Conservation (phyloP, 1,284 basidiomycete genomes). For the Agroathelia rolfsii region DNA sequence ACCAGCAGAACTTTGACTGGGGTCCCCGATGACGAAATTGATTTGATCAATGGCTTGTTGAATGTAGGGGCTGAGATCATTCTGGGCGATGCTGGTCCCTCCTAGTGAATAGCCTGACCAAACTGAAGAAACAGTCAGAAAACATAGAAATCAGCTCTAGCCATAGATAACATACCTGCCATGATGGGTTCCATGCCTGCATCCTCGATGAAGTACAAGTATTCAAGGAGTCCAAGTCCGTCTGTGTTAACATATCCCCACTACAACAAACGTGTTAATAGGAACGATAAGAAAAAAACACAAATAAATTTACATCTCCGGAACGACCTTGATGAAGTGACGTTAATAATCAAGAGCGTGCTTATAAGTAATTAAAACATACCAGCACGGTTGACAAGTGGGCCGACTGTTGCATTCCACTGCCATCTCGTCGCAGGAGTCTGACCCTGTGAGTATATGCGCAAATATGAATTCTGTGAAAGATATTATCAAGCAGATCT, state of each 20-base stretch:
- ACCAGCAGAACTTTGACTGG: constrained; percentile 38
- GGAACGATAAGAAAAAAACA: too few relatives aligned
- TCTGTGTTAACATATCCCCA: too few relatives aligned
- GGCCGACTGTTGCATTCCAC: constrained; percentile 56
- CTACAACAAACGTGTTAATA: too few relatives aligned
- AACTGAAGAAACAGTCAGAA: constrained; percentile 2
- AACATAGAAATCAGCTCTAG: too few relatives aligned
- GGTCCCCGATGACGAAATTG: constrained; percentile 59
- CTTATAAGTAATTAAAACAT: too few relatives aligned
- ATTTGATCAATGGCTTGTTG: constrained; percentile 66
- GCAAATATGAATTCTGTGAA: too few relatives aligned
- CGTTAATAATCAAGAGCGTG: too few relatives aligned
- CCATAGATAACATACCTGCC: constrained; percentile 26
- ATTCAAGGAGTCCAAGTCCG: constrained; percentile 57
- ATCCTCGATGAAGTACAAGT: constrained; percentile 57
- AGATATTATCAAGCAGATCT: too few relatives aligned
- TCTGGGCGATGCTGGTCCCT: constrained; percentile 39
- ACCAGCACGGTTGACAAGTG: constrained; percentile 32
- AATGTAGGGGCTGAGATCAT: constrained; percentile 47
- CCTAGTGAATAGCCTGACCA: constrained; percentile 43
- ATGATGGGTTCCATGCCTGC: constrained; percentile 56
- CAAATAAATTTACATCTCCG: too few relatives aligned
- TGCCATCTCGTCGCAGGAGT: constrained; percentile 48
- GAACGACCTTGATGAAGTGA: constrained; percentile 29
- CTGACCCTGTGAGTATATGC: constrained; percentile 36